Conservation (phyloP, 495 filamentous ascomycete species). For the Astrocystis sublimbata region DNA sequence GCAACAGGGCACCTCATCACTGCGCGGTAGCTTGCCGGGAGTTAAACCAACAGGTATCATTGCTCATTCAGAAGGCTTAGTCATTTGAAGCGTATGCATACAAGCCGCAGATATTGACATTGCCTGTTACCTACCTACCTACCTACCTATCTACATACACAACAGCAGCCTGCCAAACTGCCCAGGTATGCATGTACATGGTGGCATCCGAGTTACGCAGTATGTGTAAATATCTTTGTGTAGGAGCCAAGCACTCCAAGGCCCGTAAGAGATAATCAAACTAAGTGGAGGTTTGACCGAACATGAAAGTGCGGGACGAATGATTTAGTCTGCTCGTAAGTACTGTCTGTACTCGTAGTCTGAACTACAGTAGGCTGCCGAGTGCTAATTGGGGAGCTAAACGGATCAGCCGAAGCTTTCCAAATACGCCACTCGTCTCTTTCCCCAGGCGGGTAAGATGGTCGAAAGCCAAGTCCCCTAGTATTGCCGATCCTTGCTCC, state of each 20-base stretch:
- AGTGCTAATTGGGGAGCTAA: background rate
- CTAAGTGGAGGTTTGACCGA: slow-evolving; percentile 1
- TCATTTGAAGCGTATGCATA: too few relatives aligned
- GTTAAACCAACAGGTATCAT: background rate
- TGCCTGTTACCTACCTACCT: too few relatives aligned
- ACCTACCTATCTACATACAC: too few relatives aligned
- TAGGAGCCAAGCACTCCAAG: background rate
- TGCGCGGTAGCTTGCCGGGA: background rate
- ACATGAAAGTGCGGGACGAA: background rate
- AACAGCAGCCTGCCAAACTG: too few relatives aligned
- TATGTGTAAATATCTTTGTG: too few relatives aligned
- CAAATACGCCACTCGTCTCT: background rate
- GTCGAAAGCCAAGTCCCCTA: background rate
- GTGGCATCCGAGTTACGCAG: too few relatives aligned
- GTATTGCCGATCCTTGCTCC: background rate
- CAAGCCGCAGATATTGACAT: too few relatives aligned
- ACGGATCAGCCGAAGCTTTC: slow-evolving; percentile 12
- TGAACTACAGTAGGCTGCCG: too few relatives aligned
- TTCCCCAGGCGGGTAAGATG: slow-evolving; percentile 10
- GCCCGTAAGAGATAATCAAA: slow-evolving; percentile 8
- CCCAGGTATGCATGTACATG: too few relatives aligned
- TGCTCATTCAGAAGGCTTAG: too few relatives aligned
- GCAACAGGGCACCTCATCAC: background rate
- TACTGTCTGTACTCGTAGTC: too few relatives aligned
- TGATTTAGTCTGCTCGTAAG: too few relatives aligned